These are phyloP conservation scores for Aspergillus saccharolyticus DNA, from an alignment of 495 filamentous ascomycete genomes.

Conservation along the genomic window DNA sequence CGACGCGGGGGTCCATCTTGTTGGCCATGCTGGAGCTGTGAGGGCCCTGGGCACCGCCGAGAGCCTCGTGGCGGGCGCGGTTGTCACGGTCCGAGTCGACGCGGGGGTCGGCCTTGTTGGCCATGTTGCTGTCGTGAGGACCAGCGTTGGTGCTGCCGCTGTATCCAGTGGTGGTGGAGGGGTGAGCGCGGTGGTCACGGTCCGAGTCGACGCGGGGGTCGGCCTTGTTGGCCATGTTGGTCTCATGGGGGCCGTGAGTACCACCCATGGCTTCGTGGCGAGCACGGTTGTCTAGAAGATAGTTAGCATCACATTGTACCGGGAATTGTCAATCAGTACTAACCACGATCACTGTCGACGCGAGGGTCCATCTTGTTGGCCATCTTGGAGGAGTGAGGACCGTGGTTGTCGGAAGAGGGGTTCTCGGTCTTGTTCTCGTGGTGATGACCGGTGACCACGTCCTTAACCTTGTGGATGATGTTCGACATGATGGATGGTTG, in stretches of 20 bases:
- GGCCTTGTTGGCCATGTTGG: constrained; percentile 21
- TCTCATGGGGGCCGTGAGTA: constrained; percentile 35
- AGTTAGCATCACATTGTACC: not conserved
- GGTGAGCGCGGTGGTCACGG: constrained; percentile 9
- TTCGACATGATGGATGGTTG: constrained; percentile 46
- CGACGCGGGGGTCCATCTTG: constrained; percentile 24
- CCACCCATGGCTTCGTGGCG: constrained; percentile 1
- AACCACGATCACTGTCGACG: constrained; percentile 8
- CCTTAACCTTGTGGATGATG: constrained; percentile 62
- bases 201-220: constrained; percentile 4
- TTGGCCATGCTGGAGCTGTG: constrained; percentile 16
- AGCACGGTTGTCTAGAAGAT: not conserved
- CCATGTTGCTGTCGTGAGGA: constrained; percentile 26
- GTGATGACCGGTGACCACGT: constrained; percentile 46
- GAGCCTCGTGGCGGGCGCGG: not conserved
- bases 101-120: constrained; percentile 5
- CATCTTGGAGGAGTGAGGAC: constrained; percentile 16
- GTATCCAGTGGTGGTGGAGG: not conserved
- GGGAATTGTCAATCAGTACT: not conserved
- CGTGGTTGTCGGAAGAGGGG: constrained; percentile 11
- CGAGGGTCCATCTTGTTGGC: constrained; percentile 4
- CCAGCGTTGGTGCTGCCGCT: constrained; percentile 4
- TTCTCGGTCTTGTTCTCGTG: constrained; percentile 14
- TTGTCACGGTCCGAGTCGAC: constrained; percentile 1
- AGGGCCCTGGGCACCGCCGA: not conserved